Evolutionary conservation across 2,329 filamentous ascomycete genomes (phyloP).

Genomic region (Neonectria sp.): DNA sequence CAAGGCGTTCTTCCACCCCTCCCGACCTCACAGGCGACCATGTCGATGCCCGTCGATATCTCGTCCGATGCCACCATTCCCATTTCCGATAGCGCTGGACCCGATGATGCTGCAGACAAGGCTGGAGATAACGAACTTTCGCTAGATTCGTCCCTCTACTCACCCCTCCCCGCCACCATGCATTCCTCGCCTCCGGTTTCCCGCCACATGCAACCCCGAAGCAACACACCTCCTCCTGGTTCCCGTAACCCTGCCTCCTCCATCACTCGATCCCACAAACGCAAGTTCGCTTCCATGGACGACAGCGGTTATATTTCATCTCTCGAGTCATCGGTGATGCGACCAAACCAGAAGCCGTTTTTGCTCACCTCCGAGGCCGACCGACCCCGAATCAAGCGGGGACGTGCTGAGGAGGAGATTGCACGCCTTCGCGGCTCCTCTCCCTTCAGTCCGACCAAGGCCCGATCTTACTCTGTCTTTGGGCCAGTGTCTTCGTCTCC

Average conservation of each 20-base stretch:
- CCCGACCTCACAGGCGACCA: slow-evolving; percentile 55
- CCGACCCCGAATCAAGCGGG: slow-evolving; percentile 86
- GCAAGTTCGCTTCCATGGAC: slow-evolving; percentile 83
- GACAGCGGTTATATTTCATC: slow-evolving; percentile 99
- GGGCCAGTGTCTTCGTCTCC: slow-evolving; percentile 78
- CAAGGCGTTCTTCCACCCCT: slow-evolving; percentile 59
- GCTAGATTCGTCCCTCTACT: slow-evolving; percentile 72
- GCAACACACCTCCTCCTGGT: slow-evolving; percentile 83
- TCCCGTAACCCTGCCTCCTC: slow-evolving; percentile 74
- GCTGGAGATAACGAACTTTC: slow-evolving; percentile 55
- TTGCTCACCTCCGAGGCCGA: slow-evolving; percentile 85
- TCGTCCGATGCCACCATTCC: slow-evolving; percentile 86
- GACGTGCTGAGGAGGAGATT: slow-evolving; percentile 96
- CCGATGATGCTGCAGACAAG: slow-evolving; percentile 65
- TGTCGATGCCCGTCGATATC: slow-evolving; percentile 67
- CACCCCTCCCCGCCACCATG: slow-evolving; percentile 79
- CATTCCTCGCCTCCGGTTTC: slow-evolving; percentile 92
- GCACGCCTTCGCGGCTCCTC: slow-evolving; percentile 92
- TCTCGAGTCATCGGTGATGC: slow-evolving; percentile 89
- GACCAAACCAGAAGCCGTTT: slow-evolving; percentile 75
- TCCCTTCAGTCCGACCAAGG: slow-evolving; percentile 90
- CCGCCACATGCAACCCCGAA: slow-evolving; percentile 69
- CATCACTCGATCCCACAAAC: slow-evolving; percentile 78
- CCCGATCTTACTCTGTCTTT: slow-evolving; percentile 67
- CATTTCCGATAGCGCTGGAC: slow-evolving; percentile 75